Conservation (phyloP, 2,329 filamentous ascomycete species). For the Pyricularia sp. region DNA sequence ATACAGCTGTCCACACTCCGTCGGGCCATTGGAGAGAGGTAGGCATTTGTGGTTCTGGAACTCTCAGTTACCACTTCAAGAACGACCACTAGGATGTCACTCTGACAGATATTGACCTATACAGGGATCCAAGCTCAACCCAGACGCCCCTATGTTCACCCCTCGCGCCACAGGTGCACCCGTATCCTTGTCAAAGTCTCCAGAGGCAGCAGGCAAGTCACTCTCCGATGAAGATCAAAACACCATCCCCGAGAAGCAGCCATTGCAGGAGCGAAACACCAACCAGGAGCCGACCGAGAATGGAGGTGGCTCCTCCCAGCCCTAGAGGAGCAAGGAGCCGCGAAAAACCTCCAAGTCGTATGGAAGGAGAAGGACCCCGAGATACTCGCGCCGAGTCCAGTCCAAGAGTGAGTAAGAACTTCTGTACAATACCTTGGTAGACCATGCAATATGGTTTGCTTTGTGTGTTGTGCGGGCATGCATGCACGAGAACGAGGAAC, state of each 20-base stretch:
- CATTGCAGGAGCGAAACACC: neutral
- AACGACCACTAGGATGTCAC: neutral
- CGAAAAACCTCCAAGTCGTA: constrained; percentile 6
- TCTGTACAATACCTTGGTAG: neutral
- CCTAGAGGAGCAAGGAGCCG: neutral
- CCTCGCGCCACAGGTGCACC: constrained; percentile 24
- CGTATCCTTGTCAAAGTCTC: neutral
- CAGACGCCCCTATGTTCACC: constrained; percentile 45
- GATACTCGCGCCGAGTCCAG: constrained; percentile 34
- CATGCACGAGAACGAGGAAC: neutral
- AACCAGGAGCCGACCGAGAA: constrained; percentile 6
- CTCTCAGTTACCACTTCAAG: neutral
- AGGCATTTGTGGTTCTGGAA: neutral
- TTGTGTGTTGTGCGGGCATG: neutral
- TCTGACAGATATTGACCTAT: constrained; percentile 14
- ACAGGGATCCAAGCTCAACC: constrained; percentile 45
- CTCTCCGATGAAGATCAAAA: neutral
- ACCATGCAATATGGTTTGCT: neutral
- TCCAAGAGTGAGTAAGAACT: constrained; percentile 33
- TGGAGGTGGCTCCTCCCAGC: constrained; percentile 7
- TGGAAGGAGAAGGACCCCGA: constrained; percentile 11
- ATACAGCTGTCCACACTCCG: neutral
- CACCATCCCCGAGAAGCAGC: neutral
- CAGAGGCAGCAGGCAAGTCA: neutral
- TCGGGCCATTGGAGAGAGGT: neutral